Evolutionary conservation across 2,329 filamentous ascomycete species (phyloP).

Genomic region (Beauveria sp.): DNA sequence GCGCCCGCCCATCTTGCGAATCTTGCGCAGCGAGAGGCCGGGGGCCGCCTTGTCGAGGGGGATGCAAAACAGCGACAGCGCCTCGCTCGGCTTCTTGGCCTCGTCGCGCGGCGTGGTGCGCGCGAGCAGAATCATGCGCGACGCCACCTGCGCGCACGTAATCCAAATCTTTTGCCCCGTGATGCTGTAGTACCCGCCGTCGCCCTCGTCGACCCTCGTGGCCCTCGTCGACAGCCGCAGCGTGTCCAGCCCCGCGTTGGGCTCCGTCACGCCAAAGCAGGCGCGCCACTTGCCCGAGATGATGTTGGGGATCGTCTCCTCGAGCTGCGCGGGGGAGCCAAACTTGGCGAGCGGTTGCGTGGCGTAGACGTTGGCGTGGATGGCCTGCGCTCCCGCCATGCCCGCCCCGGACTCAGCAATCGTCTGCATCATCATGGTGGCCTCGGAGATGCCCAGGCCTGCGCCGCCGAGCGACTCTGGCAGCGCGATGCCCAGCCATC

Average conservation of each 20-base stretch:
- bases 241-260: slow-evolving; percentile 72
- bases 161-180: slow-evolving; percentile 87
- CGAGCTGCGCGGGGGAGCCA: slow-evolving; percentile 56
- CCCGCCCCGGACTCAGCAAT: slow-evolving; percentile 72
- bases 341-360: slow-evolving; percentile 71
- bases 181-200: slow-evolving; percentile 49
- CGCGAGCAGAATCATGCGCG: slow-evolving; percentile 76
- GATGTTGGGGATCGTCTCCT: slow-evolving; percentile 59
- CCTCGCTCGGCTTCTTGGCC: slow-evolving; percentile 62
- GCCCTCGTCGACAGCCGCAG: slow-evolving; percentile 62
- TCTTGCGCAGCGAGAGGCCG: slow-evolving; percentile 58
- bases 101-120: slow-evolving; percentile 65
- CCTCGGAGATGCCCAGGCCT: slow-evolving; percentile 71
- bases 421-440: slow-evolving; percentile 82
- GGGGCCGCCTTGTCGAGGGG: slow-evolving; percentile 56
- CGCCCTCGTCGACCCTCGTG: slow-evolving; percentile 37
- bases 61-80: slow-evolving; percentile 74
- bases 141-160: slow-evolving; percentile 72
- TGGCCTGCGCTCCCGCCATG: slow-evolving; percentile 60
- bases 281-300: slow-evolving; percentile 64
- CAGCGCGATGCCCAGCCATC: slow-evolving; percentile 76
- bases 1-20: slow-evolving; percentile 79
- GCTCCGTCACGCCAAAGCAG: slow-evolving; percentile 82
- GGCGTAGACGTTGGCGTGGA: slow-evolving; percentile 63
- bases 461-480: slow-evolving; percentile 68